Conservation (phyloP, 2,329 filamentous ascomycete genomes). For the Penicillium sp. region DNA sequence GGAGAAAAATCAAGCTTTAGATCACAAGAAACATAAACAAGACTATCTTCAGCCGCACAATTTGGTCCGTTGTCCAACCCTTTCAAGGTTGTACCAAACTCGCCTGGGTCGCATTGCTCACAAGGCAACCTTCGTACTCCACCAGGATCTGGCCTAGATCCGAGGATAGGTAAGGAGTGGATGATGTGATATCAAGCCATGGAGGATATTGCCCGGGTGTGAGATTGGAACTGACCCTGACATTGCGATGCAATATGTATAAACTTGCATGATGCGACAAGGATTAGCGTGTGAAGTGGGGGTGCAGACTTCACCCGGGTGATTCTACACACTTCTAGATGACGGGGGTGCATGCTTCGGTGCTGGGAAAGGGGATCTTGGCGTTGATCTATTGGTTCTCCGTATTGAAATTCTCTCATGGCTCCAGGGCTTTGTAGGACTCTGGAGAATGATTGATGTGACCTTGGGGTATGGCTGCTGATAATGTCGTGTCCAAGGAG, state of each 20-base stretch:
- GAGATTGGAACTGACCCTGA: neutral
- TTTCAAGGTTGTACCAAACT: neutral
- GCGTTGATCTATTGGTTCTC: too few species aligned
- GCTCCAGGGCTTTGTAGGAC: neutral
- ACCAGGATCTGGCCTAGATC: neutral
- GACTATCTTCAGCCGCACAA: neutral
- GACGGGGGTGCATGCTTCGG: too few species aligned
- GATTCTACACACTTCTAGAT: neutral
- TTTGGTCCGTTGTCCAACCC: too few species aligned
- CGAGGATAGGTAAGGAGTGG: neutral
- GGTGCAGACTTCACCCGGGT: neutral
- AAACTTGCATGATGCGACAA: neutral
- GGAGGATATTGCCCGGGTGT: neutral
- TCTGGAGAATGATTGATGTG: neutral
- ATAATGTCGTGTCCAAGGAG: neutral
- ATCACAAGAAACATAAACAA: neutral
- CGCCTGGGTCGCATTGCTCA: neutral
- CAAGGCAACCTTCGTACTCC: neutral
- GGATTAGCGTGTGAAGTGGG: neutral
- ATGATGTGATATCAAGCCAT: constrained; percentile 2
- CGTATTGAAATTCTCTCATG: neutral
- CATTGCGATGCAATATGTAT: neutral
- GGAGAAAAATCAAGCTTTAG: neutral
- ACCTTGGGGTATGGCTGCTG: neutral
- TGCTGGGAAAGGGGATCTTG: neutral